A percentile compares a stretch with the other conserved stretches of the same genome.
These are phyloP conservation scores for Phytophthora kernoviae DNA, from an alignment of 352 stramenopile genomes.

Conservation along the genomic window DNA sequence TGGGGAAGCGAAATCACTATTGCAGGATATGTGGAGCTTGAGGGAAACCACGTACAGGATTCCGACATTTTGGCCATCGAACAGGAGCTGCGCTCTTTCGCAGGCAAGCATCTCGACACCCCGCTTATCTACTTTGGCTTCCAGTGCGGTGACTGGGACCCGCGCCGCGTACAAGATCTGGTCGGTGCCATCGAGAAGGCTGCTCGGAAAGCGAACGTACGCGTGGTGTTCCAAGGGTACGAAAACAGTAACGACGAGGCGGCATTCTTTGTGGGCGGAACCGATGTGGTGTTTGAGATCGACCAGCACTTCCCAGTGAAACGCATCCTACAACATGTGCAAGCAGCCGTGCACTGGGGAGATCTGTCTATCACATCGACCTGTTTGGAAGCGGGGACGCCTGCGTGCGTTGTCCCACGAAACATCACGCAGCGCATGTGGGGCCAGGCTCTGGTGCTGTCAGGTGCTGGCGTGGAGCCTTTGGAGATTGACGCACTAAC, in stretches of 20 bases:
- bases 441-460: constrained; percentile 51
- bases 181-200: constrained; percentile 51
- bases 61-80: constrained; percentile 23
- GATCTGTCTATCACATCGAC: constrained; percentile 58
- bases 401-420: constrained; percentile 54
- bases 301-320: constrained; percentile 42
- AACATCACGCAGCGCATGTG: constrained; percentile 56
- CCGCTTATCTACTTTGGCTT: constrained; percentile 64
- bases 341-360: constrained; percentile 57
- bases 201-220: constrained; percentile 37
- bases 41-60: constrained; percentile 26
- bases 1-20: constrained; percentile 65
- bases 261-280: constrained; percentile 40
- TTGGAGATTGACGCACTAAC: constrained; percentile 55
- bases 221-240: constrained; percentile 65
- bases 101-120: constrained; percentile 12
- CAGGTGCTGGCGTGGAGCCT: constrained; percentile 43
- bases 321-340: constrained; percentile 42
- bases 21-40: constrained; percentile 53
- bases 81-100: constrained; percentile 28
- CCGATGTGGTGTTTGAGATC: constrained; percentile 52
- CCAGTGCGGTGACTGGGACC: constrained; percentile 52
- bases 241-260: constrained; percentile 34
- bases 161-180: constrained; percentile 39
- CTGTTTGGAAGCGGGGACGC: constrained; percentile 49